phyloP scores from a whole-genome alignment of 441 rosid genomes.

The Gossypium davidsonii region DNA sequence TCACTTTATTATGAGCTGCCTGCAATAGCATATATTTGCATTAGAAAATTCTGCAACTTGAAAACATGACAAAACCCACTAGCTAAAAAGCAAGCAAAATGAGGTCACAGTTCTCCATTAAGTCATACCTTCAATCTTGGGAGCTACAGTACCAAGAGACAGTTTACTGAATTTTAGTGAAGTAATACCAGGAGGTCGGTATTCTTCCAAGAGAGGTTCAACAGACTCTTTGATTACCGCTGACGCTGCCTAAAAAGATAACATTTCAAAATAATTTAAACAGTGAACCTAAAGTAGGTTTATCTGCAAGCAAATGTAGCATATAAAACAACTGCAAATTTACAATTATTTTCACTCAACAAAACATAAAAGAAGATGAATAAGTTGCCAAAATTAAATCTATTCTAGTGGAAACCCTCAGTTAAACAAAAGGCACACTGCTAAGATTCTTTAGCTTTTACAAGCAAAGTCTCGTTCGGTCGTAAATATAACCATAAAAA shows the following conservation, averaged over 20 bases:
- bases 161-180: slow-evolving; percentile 75
- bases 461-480: background rate
- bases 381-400: background rate
- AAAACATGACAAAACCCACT: too few species aligned
- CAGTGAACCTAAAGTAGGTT: background rate
- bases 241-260: slow-evolving; percentile 62
- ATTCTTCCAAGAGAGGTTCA: slow-evolving; percentile 88
- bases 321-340: background rate
- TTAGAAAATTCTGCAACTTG: background rate
- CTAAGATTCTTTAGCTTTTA: background rate
- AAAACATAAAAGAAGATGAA: background rate
- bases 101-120: background rate
- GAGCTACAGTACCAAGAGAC: slow-evolving; percentile 82
- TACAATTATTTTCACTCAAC: background rate
- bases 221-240: slow-evolving; percentile 82
- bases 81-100: background rate
- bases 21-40: too few species aligned
- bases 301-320: background rate
- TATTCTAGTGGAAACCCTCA: background rate
- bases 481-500: background rate
- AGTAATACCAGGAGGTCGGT: slow-evolving; percentile 85
- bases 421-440: background rate
- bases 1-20: too few species aligned
- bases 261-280: background rate
- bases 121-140: slow-evolving; percentile 78